These are phyloP conservation scores for Pyrenophora seminiperda DNA, from an alignment of 2,329 filamentous ascomycete species.

Conservation along the genomic window DNA sequence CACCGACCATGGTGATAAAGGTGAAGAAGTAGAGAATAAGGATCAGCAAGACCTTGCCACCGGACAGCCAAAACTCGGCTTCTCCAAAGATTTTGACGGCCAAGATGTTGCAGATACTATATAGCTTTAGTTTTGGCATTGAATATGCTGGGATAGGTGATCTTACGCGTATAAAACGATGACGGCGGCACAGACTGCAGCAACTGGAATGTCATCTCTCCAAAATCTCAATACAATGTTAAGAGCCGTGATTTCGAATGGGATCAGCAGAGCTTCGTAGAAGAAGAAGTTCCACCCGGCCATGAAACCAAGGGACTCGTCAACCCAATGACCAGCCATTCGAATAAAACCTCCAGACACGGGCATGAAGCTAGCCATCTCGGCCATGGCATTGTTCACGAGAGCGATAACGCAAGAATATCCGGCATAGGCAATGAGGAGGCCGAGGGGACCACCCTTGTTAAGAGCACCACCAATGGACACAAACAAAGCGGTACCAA, in stretches of 20 bases:
- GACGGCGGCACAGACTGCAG: constrained; percentile 49
- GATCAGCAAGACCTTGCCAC: constrained; percentile 55
- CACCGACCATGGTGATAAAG: constrained; percentile 54
- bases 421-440: constrained; percentile 64
- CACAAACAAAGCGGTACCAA: constrained; percentile 61
- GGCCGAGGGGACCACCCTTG: constrained; percentile 56
- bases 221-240: constrained; percentile 48
- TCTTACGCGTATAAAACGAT: constrained; percentile 52
- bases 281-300: constrained; percentile 60
- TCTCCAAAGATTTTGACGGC: constrained; percentile 55
- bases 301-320: constrained; percentile 67
- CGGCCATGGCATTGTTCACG: constrained; percentile 69
- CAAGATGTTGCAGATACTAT: constrained; percentile 54
- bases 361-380: constrained; percentile 68
- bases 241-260: constrained; percentile 58
- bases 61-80: constrained; percentile 53
- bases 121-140: constrained; percentile 15
- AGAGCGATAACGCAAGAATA: constrained; percentile 63
- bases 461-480: constrained; percentile 64
- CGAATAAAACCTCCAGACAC: constrained; percentile 68
- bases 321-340: constrained; percentile 67
- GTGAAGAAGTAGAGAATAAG: constrained; percentile 54
- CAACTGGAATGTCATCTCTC: constrained; percentile 54
- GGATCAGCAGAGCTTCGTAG: constrained; percentile 58
- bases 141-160: neutral